Evolutionary conservation across 108 stramenopile species (phyloP).

Genomic region (Stephanodiscus triporus): DNA sequence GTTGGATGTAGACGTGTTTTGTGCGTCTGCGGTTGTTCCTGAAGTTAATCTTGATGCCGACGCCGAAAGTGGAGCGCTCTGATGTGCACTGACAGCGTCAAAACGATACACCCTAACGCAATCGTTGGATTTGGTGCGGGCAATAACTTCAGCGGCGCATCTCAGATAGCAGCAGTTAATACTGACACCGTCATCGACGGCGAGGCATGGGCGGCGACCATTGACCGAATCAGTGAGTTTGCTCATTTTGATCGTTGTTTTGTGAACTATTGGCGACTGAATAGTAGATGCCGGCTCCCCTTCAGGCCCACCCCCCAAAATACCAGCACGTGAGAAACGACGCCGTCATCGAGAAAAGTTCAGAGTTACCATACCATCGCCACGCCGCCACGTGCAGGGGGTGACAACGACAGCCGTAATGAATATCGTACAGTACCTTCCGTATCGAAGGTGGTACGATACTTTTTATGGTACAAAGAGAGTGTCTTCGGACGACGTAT

Average conservation of each 20-base stretch:
- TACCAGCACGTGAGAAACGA: no score
- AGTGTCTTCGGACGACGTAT: no score
- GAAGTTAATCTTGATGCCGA: neutral
- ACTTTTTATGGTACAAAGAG: no score
- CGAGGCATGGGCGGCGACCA: neutral
- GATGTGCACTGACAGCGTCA: neutral
- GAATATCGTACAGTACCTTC: no score
- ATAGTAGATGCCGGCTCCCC: neutral
- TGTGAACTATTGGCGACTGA: neutral
- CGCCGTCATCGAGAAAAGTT: no score
- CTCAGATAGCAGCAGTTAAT: constrained; percentile 11
- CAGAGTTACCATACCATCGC: no score
- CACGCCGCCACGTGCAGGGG: no score
- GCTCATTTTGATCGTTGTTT: neutral
- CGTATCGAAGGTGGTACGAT: no score
- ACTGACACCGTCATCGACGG: neutral
- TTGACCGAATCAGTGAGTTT: neutral
- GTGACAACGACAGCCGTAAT: no score
- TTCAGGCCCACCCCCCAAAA: no score
- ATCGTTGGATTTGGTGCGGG: constrained; percentile 19
- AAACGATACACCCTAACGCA: constrained; percentile 12
- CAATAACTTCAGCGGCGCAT: constrained; percentile 25
- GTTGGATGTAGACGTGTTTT: constrained; percentile 5
- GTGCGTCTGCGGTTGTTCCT: neutral
- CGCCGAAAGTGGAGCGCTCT: neutral